Percentiles rank a stretch among this genome's conserved stretches.
These are phyloP conservation scores for Fraxinus albicans DNA, from an alignment of 305 asterid genomes.

Conservation along the genomic window DNA sequence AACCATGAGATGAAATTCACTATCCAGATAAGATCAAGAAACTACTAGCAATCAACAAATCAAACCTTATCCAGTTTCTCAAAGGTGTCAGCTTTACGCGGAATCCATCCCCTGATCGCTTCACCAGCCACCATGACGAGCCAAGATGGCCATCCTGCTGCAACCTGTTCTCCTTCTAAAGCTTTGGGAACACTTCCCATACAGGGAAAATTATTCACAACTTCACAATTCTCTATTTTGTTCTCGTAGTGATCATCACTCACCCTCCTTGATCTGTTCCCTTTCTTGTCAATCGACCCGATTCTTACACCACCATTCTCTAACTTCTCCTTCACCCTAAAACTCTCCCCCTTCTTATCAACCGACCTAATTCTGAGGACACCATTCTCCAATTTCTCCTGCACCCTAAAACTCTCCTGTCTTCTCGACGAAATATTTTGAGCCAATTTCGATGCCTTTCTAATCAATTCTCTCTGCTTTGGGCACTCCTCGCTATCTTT, in stretches of 20 bases:
- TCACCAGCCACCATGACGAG: slow-evolving; percentile 85
- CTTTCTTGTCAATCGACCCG: slow-evolving; percentile 63
- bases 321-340: slow-evolving; percentile 48
- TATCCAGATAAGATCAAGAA: background rate
- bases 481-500: slow-evolving; percentile 56
- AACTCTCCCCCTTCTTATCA: slow-evolving; percentile 65
- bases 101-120: slow-evolving; percentile 90
- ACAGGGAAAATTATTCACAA: slow-evolving; percentile 42
- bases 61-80: slow-evolving; percentile 89
- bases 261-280: slow-evolving; percentile 64
- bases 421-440: slow-evolving; percentile 59
- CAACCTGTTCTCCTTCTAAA: slow-evolving; percentile 77
- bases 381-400: slow-evolving; percentile 49
- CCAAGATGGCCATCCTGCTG: slow-evolving; percentile 99
- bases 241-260: slow-evolving; percentile 70
- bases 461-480: slow-evolving; percentile 54
- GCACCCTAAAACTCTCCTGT: slow-evolving; percentile 56
- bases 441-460: slow-evolving; percentile 56
- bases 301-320: slow-evolving; percentile 49
- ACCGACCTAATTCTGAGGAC: slow-evolving; percentile 51
- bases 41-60: slow-evolving; percentile 5
- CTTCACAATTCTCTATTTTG: slow-evolving; percentile 39
- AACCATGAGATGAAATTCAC: background rate
- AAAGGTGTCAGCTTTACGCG: slow-evolving; percentile 77
- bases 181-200: slow-evolving; percentile 64